Evolutionary conservation across 2,329 filamentous ascomycete genomes (phyloP).

Genomic region (Neobulgaria alba): DNA sequence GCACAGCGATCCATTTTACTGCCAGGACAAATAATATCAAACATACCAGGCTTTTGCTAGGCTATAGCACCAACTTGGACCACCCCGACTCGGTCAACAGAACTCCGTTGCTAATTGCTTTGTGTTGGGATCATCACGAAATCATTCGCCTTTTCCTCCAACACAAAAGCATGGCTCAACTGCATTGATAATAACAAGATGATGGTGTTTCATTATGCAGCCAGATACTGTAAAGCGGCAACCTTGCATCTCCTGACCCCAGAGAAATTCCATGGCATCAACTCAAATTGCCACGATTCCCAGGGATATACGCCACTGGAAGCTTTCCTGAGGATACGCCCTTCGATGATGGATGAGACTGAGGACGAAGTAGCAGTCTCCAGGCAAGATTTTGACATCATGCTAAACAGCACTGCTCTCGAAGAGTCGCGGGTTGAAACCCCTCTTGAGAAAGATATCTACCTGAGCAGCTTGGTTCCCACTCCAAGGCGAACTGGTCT

Average conservation of each 20-base stretch:
- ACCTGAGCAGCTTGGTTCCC: too few species aligned
- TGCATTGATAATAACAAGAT: background rate
- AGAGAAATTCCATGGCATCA: background rate
- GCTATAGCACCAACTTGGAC: background rate
- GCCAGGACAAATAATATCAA: background rate
- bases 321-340: background rate
- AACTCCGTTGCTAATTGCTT: background rate
- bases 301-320: background rate
- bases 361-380: background rate
- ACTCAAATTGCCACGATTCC: background rate
- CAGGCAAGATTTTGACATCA: background rate
- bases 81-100: background rate
- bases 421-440: too few species aligned
- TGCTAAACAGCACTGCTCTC: too few species aligned
- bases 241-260: background rate
- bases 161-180: background rate
- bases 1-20: background rate
- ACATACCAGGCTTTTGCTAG: background rate
- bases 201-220: background rate
- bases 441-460: too few species aligned
- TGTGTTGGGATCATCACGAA: background rate
- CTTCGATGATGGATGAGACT: background rate
- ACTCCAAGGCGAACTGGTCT: too few species aligned
- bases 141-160: background rate
- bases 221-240: background rate